A percentile compares a stretch with the other conserved stretches of the same genome.
Evolutionary conservation across 495 filamentous ascomycete genomes (phyloP).

Genomic region (Chaetomium fimeti): DNA sequence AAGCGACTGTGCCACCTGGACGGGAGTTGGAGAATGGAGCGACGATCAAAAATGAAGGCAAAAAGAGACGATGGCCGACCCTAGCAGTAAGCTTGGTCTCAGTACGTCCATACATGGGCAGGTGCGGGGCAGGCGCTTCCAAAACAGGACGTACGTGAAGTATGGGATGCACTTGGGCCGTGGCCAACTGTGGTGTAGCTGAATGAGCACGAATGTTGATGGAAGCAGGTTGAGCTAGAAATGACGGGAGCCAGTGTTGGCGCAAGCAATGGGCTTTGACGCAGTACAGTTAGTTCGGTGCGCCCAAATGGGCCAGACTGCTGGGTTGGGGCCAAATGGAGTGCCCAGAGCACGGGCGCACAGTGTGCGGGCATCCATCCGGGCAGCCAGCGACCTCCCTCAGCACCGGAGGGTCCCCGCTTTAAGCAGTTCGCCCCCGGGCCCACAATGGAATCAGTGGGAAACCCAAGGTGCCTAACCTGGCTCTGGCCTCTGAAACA

Average conservation of each 20-base stretch:
- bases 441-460: no score
- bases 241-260: constrained; percentile 33
- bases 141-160: neutral
- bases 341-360: constrained; percentile 8
- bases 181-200: constrained; percentile 20
- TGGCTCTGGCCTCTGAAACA: no score
- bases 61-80: constrained; percentile 11
- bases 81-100: constrained; percentile 11
- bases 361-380: neutral
- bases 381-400: no score
- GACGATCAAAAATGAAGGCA: constrained; percentile 17
- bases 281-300: constrained; percentile 7
- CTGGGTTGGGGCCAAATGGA: constrained; percentile 17
- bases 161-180: constrained; percentile 14
- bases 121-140: constrained; percentile 9
- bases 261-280: constrained; percentile 28
- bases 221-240: constrained; percentile 31
- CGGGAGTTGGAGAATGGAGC: constrained; percentile 13
- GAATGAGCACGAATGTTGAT: constrained; percentile 23
- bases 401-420: no score
- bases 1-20: constrained; percentile 21
- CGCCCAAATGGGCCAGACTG: constrained; percentile 28
- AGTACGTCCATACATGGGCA: constrained; percentile 2
- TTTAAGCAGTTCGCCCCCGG: no score
- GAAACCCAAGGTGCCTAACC: no score